Conservation (phyloP, 2,329 filamentous ascomycete genomes). For the Boeremia exigua region DNA sequence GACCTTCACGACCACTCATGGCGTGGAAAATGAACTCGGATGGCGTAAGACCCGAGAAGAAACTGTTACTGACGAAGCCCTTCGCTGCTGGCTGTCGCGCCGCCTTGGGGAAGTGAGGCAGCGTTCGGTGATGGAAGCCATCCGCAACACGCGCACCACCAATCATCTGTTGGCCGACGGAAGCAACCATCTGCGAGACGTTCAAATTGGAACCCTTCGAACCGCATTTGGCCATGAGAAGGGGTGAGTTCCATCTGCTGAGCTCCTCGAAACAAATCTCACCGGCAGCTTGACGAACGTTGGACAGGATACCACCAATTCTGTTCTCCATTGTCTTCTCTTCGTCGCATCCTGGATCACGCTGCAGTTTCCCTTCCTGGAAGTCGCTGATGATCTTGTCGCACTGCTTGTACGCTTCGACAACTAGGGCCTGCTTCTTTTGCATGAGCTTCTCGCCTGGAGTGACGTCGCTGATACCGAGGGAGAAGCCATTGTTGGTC, state of each 20-base stretch:
- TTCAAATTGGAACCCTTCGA: slow-evolving; percentile 98
- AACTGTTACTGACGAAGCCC: slow-evolving; percentile 96
- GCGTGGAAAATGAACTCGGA: slow-evolving; percentile 98
- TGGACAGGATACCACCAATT: slow-evolving; percentile 89
- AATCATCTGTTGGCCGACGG: slow-evolving; percentile 98
- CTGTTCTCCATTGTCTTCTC: slow-evolving; percentile 90
- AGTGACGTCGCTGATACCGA: slow-evolving; percentile 93
- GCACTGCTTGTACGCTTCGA: slow-evolving; percentile 78
- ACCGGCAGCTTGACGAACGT: slow-evolving; percentile 89
- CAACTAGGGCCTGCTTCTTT: slow-evolving; percentile 78
- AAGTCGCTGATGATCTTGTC: slow-evolving; percentile 83
- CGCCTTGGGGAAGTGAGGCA: slow-evolving; percentile 96
- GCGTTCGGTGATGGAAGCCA: slow-evolving; percentile 92
- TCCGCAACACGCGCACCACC: slow-evolving; percentile 89
- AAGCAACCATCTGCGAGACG: slow-evolving; percentile 97
- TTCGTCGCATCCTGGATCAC: slow-evolving; percentile 87
- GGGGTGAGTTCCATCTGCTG: slow-evolving; percentile 87
- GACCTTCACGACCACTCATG: slow-evolving; percentile 96
- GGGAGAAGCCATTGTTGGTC: slow-evolving; percentile 91
- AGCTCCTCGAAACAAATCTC: slow-evolving; percentile 88
- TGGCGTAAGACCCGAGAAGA: slow-evolving; percentile 88
- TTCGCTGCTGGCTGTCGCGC: slow-evolving; percentile 91
- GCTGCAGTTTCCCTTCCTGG: slow-evolving; percentile 80
- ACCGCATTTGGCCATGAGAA: slow-evolving; percentile 96
- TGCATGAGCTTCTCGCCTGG: slow-evolving; percentile 73